phyloP scores from a whole-genome alignment of 495 filamentous ascomycete genomes.

The Podospora tetraspora region DNA sequence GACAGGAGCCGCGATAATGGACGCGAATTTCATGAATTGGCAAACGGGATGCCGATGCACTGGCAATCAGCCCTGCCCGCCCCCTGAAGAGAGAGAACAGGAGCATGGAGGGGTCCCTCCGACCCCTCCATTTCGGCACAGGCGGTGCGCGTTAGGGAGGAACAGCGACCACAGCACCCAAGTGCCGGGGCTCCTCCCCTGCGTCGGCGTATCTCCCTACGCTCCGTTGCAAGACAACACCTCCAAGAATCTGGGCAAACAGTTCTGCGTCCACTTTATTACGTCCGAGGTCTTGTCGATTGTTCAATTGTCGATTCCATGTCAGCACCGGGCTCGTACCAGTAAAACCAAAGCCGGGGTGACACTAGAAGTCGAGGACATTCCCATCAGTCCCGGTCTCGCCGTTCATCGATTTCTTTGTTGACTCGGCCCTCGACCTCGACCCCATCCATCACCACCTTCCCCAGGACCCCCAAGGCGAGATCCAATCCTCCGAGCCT shows the following conservation, averaged over 20 bases:
- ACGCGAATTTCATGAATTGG: neutral
- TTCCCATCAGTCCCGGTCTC: neutral
- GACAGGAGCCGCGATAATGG: slow-evolving; percentile 2
- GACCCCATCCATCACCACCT: neutral
- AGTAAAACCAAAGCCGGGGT: neutral
- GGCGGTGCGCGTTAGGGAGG: slow-evolving; percentile 7
- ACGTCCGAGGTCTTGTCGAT: slow-evolving; percentile 5
- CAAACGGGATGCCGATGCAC: neutral
- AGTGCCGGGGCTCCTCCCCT: neutral
- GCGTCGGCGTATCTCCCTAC: slow-evolving; percentile 12
- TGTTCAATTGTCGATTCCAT: neutral
- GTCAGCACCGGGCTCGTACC: neutral
- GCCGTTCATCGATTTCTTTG: neutral
- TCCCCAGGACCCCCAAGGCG: neutral
- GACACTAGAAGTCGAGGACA: neutral
- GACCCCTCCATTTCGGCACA: slow-evolving; percentile 2
- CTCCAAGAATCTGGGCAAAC: neutral
- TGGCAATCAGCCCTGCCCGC: neutral
- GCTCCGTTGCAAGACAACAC: neutral
- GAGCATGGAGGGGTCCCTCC: slow-evolving; percentile 1
- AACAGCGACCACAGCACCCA: neutral
- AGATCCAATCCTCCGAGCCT: neutral
- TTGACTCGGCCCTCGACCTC: neutral
- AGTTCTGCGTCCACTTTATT: slow-evolving; percentile 12
- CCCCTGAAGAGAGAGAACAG: neutral